Percentiles rank a stretch among this genome's conserved stretches.
phyloP scores from a whole-genome alignment of 2,329 filamentous ascomycete genomes.

The Colletotrichum tabaci region DNA sequence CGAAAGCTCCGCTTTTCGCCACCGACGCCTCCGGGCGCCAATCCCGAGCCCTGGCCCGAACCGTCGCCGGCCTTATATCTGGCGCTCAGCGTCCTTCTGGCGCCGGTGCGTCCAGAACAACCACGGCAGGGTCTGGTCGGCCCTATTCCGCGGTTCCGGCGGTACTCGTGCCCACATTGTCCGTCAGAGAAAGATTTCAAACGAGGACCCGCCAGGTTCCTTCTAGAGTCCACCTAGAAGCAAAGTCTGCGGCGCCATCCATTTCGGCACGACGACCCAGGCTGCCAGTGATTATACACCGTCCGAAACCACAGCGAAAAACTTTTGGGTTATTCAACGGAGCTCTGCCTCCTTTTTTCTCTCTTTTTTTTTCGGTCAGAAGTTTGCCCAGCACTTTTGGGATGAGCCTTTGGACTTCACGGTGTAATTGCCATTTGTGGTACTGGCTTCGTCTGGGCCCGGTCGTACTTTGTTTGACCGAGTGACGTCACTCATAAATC shows the following conservation, averaged over 20 bases:
- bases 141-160: slow-evolving; percentile 31
- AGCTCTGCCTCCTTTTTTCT: not conserved
- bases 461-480: not conserved
- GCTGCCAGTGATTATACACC: not conserved
- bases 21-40: slow-evolving; percentile 35
- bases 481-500: not conserved
- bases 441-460: not conserved
- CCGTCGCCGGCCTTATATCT: slow-evolving; percentile 29
- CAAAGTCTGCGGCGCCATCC: slow-evolving; percentile 5
- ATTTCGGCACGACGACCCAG: not conserved
- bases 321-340: not conserved
- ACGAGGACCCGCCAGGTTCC: slow-evolving; percentile 15
- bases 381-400: slow-evolving; percentile 4
- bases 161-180: slow-evolving; percentile 5
- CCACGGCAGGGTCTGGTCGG: slow-evolving; percentile 29
- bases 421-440: not conserved
- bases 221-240: slow-evolving; percentile 34
- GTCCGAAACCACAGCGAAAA: slow-evolving; percentile 9
- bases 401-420: not conserved
- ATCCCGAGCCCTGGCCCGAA: slow-evolving; percentile 29
- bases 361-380: not conserved
- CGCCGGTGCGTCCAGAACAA: slow-evolving; percentile 27
- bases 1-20: slow-evolving; percentile 12
- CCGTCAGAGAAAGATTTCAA: slow-evolving; percentile 5
- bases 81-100: not conserved